A percentile compares a stretch with the other conserved stretches of the same genome.
Evolutionary conservation across 345 rosid genomes (phyloP).

Genomic region (Atalantia buxifolia): DNA sequence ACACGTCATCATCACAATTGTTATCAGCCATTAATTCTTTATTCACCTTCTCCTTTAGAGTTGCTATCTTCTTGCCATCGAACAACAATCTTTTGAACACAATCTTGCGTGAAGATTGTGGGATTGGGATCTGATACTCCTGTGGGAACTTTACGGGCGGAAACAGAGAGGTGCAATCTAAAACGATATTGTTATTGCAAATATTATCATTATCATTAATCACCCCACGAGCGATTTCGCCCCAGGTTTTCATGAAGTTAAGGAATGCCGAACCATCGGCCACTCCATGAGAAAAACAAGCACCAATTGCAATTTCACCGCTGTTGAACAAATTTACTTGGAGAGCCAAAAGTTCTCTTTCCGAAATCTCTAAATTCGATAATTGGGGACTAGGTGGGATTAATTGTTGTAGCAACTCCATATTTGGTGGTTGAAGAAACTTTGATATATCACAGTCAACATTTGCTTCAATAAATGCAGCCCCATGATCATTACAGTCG

Average conservation of each 20-base stretch:
- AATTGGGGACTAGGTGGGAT: slow-evolving; percentile 6
- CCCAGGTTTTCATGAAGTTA: slow-evolving; percentile 20
- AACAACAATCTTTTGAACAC: background rate
- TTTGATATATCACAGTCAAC: background rate
- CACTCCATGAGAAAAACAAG: slow-evolving; percentile 17
- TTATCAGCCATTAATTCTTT: background rate
- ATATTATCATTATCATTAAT: too few relatives aligned
- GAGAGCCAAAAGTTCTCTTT: slow-evolving; percentile 1
- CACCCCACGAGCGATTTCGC: slow-evolving; percentile 7
- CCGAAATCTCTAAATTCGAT: background rate
- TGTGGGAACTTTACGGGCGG: slow-evolving; percentile 1
- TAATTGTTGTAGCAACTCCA: slow-evolving; percentile 2
- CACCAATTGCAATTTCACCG: slow-evolving; percentile 28
- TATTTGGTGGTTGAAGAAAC: slow-evolving; percentile 11
- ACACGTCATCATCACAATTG: too few relatives aligned
- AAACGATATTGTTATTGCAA: too few relatives aligned
- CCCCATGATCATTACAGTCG: background rate
- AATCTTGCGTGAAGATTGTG: background rate
- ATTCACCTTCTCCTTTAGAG: background rate
- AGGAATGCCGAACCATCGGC: slow-evolving; percentile 13
- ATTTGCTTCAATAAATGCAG: too few relatives aligned
- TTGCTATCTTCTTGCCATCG: too few relatives aligned
- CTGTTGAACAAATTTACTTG: slow-evolving; percentile 24
- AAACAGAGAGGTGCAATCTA: slow-evolving; percentile 18
- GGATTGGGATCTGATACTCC: background rate